These are phyloP conservation scores for Eucalyptus fibrosa DNA, from an alignment of 345 rosid species.

Conservation along the genomic window DNA sequence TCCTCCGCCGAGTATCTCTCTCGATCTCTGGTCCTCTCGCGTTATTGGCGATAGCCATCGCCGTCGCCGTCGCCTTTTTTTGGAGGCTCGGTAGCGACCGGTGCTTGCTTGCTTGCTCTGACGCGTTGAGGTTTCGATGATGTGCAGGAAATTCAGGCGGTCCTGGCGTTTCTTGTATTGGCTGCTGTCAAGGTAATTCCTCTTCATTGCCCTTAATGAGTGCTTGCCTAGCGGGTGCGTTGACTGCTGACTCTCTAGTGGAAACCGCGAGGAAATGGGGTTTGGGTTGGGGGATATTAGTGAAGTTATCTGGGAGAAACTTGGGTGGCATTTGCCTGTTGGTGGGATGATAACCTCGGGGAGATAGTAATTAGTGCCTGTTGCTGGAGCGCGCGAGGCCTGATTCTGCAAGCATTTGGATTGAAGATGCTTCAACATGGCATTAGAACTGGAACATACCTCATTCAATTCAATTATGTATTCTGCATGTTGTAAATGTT, in stretches of 20 bases:
- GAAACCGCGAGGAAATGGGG: neutral
- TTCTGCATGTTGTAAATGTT: neutral
- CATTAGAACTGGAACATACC: neutral
- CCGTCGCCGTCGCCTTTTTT: no score
- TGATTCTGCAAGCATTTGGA: neutral
- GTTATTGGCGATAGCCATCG: neutral
- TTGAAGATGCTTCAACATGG: neutral
- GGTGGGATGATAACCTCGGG: neutral
- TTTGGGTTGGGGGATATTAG: neutral
- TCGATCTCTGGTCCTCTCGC: neutral
- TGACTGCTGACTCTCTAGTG: neutral
- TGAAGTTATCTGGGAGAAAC: neutral
- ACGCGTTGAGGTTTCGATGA: neutral
- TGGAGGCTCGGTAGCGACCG: neutral
- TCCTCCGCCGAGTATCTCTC: constrained; percentile 33
- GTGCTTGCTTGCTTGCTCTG: neutral
- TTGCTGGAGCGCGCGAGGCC: neutral
- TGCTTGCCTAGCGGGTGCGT: neutral
- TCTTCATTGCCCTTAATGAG: neutral
- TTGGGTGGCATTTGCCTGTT: neutral
- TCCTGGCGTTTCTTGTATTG: constrained; percentile 42
- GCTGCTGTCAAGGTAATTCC: constrained; percentile 43
- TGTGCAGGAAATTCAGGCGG: constrained; percentile 79
- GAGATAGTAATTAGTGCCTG: neutral
- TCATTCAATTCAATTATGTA: neutral